Percentiles rank a stretch among this genome's conserved stretches.
phyloP scores from a whole-genome alignment of 1,139 yeast species.

The Blastobotrys persicus region DNA sequence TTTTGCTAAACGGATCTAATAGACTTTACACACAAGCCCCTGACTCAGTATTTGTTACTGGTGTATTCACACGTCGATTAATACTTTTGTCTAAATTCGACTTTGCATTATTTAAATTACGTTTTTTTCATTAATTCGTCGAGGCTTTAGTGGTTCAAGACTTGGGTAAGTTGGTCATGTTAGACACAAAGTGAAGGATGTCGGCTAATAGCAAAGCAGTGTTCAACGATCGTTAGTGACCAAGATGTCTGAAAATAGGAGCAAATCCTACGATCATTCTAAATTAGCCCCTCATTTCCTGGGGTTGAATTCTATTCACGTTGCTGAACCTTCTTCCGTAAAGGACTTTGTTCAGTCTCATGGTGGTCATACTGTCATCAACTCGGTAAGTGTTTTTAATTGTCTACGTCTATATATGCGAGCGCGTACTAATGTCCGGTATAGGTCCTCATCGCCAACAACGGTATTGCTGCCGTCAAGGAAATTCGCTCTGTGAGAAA shows the following conservation, averaged over 20 bases:
- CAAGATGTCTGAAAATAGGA: not conserved
- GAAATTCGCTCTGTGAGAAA: conserved; percentile 95
- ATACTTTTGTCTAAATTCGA: not conserved
- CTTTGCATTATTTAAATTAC: not conserved
- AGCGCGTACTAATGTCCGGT: conserved; percentile 9
- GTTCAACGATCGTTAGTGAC: not conserved
- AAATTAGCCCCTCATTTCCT: conserved; percentile 66
- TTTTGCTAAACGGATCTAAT: not conserved
- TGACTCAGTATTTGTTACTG: too few relatives aligned
- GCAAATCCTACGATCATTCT: conserved; percentile 28
- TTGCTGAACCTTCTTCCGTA: conserved; percentile 71
- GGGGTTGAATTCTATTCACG: conserved; percentile 73
- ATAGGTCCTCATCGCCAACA: conserved; percentile 82
- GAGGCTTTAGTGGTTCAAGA: not conserved
- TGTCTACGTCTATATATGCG: not conserved
- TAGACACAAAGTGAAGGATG: not conserved
- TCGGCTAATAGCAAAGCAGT: not conserved
- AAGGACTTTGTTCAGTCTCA: conserved; percentile 81
- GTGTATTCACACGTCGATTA: not conserved
- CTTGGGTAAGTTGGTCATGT: not conserved
- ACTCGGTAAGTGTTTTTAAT: conserved; percentile 42
- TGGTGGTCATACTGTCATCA: conserved; percentile 94
- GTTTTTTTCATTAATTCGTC: not conserved
- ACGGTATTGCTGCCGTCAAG: conserved; percentile 98
- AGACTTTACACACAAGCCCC: not conserved